Evolutionary conservation across 345 rosid species (phyloP), one percentile per base, ranked within the genome.

Genomic region (Crucihimalaya himalaica): DNA sequence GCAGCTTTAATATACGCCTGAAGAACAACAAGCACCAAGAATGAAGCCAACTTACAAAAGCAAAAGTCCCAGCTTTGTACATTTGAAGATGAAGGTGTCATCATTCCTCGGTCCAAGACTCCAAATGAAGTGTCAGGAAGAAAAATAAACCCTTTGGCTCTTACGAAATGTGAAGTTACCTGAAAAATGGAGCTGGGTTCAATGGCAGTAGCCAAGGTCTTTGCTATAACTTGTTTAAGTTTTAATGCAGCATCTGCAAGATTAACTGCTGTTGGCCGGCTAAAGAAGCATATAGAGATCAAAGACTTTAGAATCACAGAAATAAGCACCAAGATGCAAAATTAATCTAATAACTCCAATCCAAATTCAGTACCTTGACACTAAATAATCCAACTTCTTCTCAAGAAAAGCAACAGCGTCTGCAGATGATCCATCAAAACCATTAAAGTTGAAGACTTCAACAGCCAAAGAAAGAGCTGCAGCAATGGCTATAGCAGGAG

Each of bases 401-500:
- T 21, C 70, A 6, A 90, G 82, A 58, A 80, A 85, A 66, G 85
- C 60, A 63, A 81, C 89, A 18, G 97, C 97, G 13, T 87, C 89
- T 20, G 18, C 19, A 50, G 82, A 39, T 5, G 89, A 86, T 12
- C 97, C 93, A 52, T 16, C 77, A 42, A 85, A 94, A 67, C 53
- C 80, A 71, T 70, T 68, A 47, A 89, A 83, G 79, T 81, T 77
- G 71, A 35, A 85, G 21, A 88, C 97, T 80, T 94, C 97, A 6
- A 92, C 96, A 0, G 97, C 99, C 63, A 94, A 83, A 70, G 99
- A 84, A 45, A 94, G 93, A 2, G 97, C 96, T 1, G 96, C 99
- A 5, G 99, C 86, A 56, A 94, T 90, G 18, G 99, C 99, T 60
- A 91, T 91, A 53, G 99, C 99, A 47, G 99, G 99, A 27, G 99